Percentiles rank a stretch among this genome's conserved stretches.
Conservation (phyloP, 1,284 basidiomycete genomes). For the Vanrija humicola region DNA sequence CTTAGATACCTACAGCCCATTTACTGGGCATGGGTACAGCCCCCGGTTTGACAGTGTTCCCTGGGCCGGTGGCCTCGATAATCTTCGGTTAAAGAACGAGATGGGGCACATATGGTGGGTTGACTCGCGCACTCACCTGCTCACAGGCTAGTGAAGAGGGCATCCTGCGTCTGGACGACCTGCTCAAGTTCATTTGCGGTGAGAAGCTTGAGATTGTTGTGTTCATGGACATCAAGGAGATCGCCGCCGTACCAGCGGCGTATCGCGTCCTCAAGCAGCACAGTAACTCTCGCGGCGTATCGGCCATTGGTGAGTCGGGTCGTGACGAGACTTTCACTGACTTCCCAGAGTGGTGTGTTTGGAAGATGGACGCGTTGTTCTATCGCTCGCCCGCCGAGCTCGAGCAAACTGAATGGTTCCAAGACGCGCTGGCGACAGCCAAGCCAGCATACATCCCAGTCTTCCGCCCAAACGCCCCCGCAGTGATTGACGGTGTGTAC, state of each 20-base stretch:
- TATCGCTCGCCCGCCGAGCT: not conserved
- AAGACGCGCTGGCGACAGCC: not conserved
- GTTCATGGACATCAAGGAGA: not conserved
- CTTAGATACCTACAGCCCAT: not conserved
- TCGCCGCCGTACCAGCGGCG: not conserved
- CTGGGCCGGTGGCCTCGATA: not conserved
- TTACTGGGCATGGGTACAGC: not conserved
- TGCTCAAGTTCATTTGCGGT: not conserved
- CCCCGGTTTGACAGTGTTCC: not conserved
- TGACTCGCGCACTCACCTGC: too few species aligned
- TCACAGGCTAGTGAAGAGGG: too few species aligned
- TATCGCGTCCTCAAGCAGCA: not conserved
- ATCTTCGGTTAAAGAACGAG: constrained; percentile 3
- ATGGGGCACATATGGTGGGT: not conserved
- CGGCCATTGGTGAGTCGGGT: not conserved
- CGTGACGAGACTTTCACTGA: not conserved
- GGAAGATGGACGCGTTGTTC: not conserved
- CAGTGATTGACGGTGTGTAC: not conserved
- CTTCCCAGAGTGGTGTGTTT: not conserved
- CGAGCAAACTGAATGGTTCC: not conserved
- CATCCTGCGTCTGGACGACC: not conserved
- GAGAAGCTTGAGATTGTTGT: not conserved
- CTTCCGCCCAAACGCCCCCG: not conserved
- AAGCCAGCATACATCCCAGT: constrained; percentile 1
- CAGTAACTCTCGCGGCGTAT: not conserved